Conservation (phyloP, 805 yeast species). For the Diddensiella caesifluorescens region DNA sequence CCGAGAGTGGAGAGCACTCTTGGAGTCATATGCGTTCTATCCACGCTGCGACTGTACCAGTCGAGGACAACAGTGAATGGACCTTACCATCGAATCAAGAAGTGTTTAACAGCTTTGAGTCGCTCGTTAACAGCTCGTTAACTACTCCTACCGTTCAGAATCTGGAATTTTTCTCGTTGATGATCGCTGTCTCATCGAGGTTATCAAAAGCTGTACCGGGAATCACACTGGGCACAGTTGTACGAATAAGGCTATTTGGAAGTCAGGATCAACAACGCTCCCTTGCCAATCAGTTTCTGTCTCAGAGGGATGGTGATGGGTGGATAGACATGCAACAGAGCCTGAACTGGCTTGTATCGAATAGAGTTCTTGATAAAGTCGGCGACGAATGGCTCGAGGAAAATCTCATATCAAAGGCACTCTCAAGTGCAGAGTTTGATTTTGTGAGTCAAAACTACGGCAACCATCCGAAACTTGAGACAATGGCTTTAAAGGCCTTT, state of each 20-base stretch:
- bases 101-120: neutral
- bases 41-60: neutral
- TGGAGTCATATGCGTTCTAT: constrained; percentile 10
- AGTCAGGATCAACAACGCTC: constrained; percentile 16
- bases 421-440: constrained; percentile 25
- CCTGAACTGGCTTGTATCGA: constrained; percentile 1
- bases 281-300: constrained; percentile 10
- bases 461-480: constrained; percentile 4
- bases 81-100: neutral
- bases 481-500: constrained; percentile 26
- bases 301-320: constrained; percentile 13
- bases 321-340: constrained; percentile 13
- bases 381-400: constrained; percentile 11
- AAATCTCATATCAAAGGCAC: constrained; percentile 19
- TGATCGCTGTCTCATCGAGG: constrained; percentile 17
- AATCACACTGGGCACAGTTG: constrained; percentile 11
- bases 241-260: constrained; percentile 14
- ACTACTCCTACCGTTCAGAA: constrained; percentile 4
- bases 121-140: neutral
- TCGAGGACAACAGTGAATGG: neutral
- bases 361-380: constrained; percentile 9
- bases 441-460: constrained; percentile 17
- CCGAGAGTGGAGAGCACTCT: constrained; percentile 2
- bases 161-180: constrained; percentile 14
- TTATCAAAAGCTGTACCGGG: constrained; percentile 16